These are phyloP conservation scores for Centaurea solstitialis DNA, from an alignment of 129 eudicot species.

Conservation along the genomic window DNA sequence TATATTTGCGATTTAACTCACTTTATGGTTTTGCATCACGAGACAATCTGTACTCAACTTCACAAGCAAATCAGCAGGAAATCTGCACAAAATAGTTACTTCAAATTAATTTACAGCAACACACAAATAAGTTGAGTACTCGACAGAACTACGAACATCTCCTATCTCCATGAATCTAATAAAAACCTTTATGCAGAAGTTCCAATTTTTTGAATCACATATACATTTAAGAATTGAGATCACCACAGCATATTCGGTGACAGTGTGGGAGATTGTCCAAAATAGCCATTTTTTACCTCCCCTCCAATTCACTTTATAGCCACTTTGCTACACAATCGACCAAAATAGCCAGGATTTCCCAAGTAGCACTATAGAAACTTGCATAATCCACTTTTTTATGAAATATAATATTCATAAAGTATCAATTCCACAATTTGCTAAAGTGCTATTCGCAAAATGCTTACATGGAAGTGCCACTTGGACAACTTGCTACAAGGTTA, in stretches of 20 bases:
- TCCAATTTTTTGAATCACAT: neutral
- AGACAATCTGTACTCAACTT: conserved; percentile 86
- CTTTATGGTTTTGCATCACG: conserved; percentile 84
- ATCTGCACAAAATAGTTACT: conserved; percentile 38
- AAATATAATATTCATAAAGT: too few relatives aligned
- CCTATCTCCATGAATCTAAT: neutral
- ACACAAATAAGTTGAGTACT: neutral
- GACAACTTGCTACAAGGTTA: neutral
- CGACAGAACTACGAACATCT: neutral
- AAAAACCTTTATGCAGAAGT: neutral
- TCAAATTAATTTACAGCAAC: conserved; percentile 3
- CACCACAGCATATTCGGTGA: too few relatives aligned
- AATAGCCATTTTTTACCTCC: too few relatives aligned
- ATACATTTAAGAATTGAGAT: neutral
- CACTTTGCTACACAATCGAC: neutral
- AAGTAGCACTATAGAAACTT: too few relatives aligned
- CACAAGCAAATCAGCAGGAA: conserved; percentile 64
- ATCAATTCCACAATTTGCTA: too few relatives aligned
- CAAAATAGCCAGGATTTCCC: too few relatives aligned
- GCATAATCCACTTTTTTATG: too few relatives aligned
- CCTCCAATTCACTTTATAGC: too few relatives aligned
- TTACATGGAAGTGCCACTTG: neutral
- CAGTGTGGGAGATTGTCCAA: neutral
- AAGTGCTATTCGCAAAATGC: too few relatives aligned
- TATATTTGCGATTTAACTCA: conserved; percentile 19